Evolutionary conservation across 2,329 filamentous ascomycete genomes (phyloP).

Genomic region (Madurella mycetomatis): DNA sequence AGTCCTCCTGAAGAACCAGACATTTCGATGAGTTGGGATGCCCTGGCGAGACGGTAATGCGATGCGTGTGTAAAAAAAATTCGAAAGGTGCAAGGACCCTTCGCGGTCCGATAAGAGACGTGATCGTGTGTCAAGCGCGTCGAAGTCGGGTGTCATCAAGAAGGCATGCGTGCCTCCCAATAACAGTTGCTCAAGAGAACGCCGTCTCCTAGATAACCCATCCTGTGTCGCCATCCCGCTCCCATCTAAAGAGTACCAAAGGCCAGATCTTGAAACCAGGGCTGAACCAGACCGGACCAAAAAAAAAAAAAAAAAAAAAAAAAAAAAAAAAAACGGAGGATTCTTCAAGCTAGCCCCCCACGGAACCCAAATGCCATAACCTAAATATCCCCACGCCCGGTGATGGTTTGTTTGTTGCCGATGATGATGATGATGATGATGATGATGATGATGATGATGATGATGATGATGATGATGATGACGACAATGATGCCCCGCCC

Average conservation of each 20-base stretch:
- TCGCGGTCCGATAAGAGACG: no score
- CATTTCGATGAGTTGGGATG: neutral
- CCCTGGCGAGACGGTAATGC: no score
- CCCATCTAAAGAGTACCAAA: neutral
- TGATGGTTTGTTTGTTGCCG: slow-evolving; percentile 5
- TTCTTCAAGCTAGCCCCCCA: slow-evolving; percentile 6
- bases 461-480: slow-evolving; percentile 11
- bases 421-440: slow-evolving; percentile 10
- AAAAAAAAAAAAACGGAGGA: neutral
- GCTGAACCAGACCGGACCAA: neutral
- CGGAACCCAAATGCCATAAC: slow-evolving; percentile 11
- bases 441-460: slow-evolving; percentile 11
- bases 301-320: neutral
- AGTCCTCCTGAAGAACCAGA: neutral
- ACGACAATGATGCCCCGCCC: slow-evolving; percentile 16
- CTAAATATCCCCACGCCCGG: slow-evolving; percentile 14
- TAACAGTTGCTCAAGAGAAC: neutral
- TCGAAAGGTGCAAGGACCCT: no score
- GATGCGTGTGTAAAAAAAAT: no score
- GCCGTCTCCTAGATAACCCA: neutral
- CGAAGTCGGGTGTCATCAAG: no score
- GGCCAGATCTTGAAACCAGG: no score
- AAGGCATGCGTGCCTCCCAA: no score
- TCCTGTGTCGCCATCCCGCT: neutral
- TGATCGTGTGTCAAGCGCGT: no score